Evolutionary conservation across 345 rosid genomes (phyloP), one percentile per base, ranked within the genome.

Genomic region (Alliaria petiolata): DNA sequence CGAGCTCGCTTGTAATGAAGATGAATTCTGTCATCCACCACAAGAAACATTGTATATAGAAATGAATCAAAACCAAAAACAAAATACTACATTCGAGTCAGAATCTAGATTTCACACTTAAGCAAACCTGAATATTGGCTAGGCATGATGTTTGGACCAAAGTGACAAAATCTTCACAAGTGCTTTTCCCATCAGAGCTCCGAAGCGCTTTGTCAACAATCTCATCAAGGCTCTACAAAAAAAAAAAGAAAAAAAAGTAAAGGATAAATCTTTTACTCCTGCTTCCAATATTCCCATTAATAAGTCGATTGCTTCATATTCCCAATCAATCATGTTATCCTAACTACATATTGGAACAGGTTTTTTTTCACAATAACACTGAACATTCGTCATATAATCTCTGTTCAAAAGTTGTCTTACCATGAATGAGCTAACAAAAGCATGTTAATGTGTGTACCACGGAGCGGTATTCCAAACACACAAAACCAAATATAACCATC

Each of bases 381-480:
- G n/a, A n/a, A n/a, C n/a, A n/a, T n/a, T n/a, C n/a, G n/a, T n/a
- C n/a, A n/a, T n/a, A n/a, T n/a, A n/a, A n/a, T n/a, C n/a, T n/a
- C n/a, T n/a, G n/a, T n/a, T n/a, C n/a, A n/a, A n/a, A n/a, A n/a
- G n/a, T n/a, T n/a, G n/a, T n/a, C n/a, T n/a, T 28, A 28, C 99
- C 99, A 86, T 92, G 75, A 81, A 95, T 53, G 99, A 95, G 82
- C 98, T 95, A 76, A 95, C 95, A 86, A 87, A 95, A 53, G 99
- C 99, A 85, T 95, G 99, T 19, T 98, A 92, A 77, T 95, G 99
- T 17, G n/a, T n/a, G 98, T 95, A 70, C 97, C 96, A 63, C 91
- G 89, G 26, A 95, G 92, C 44, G 99, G 99, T 71, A 95, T 95
- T 56, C 97, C 98, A n/a, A 28, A 28, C 31, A 28, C 3, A 4